Base-by-base conservation (phyloP, 2,329 filamentous ascomycete genomes). In the Neoascochyta sp. region DNA sequence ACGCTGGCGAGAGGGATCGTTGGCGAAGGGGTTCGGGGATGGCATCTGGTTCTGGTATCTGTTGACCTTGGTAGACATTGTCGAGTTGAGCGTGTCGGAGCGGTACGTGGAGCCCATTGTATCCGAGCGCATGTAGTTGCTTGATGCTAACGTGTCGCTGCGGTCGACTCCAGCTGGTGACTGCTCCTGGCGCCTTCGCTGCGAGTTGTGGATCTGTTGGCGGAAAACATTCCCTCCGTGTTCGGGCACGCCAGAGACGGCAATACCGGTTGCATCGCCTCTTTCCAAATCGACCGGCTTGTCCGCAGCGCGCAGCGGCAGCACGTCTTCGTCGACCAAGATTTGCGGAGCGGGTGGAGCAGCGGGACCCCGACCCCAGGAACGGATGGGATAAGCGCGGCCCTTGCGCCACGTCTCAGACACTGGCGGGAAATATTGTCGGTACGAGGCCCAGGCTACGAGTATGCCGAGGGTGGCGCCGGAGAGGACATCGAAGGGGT, bases 401-500 rank as follows among this genome's bases (percentile, higher is more conserved):
- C 75, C 75, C 49, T 78, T 78, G 39, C 66, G 67, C 71, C 71
- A 75, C 4, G 71, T 62, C 46, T 78, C 71, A 21, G 60, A 64
- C 7, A 78, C 53, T 0, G 75, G 62, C 11, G 75, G 75, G 56
- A 78, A 79, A 50, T 79, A 79, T 50, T 78, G 75, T 24, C 73
- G 66, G 45, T 78, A 79, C 1, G 73, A 62, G 16, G 66, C 62
- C 59, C 65, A 74, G 7, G 72, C 73, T 21, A 70, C 70, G 17
- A 70, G 43, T 11, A 76, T 63, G 4, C 75, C 75, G 2, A 79
- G 58, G 7, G 71, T 41, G 1, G 69, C 72, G 7, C 75, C 75
- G 9, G 69, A 70, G 22, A 79, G 65, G 16, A 79, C 75, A 42
- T 79, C 75, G 51, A 79, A 78, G 1, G 75, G 74, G 44, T 79